Evolutionary conservation across 306 rosid species (phyloP).

Genomic region (Cajanus cajan): DNA sequence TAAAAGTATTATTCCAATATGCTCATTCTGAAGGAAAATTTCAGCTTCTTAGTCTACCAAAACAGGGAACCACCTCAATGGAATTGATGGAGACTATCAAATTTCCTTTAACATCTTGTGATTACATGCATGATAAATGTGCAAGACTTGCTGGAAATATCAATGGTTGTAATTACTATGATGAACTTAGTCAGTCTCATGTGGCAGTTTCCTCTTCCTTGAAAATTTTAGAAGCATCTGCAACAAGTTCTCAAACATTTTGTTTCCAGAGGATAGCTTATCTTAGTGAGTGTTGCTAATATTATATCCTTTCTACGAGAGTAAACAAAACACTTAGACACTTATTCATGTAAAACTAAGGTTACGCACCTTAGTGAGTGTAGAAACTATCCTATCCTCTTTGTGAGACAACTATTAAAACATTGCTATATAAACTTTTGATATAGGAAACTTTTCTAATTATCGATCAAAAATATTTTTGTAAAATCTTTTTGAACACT

Average conservation of each 20-base stretch:
- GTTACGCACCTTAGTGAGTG: too few relatives aligned
- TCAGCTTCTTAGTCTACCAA: constrained; percentile 35
- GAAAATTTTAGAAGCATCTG: constrained; percentile 44
- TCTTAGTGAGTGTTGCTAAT: too few relatives aligned
- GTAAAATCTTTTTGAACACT: too few relatives aligned
- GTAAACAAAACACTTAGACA: too few relatives aligned
- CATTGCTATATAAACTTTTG: too few relatives aligned
- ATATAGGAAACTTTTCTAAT: too few relatives aligned
- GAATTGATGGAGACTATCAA: constrained; percentile 36
- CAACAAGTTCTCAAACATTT: constrained; percentile 36
- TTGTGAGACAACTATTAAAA: too few relatives aligned
- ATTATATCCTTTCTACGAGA: too few relatives aligned
- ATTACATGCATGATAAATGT: constrained; percentile 28
- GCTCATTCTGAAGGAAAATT: constrained; percentile 47
- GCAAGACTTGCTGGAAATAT: constrained; percentile 17
- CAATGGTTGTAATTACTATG: constrained; percentile 16
- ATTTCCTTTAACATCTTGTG: constrained; percentile 12
- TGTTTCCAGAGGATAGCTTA: constrained; percentile 61
- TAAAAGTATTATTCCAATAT: constrained; percentile 39
- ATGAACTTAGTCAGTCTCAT: constrained; percentile 46
- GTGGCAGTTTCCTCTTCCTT: constrained; percentile 45
- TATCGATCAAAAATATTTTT: too few relatives aligned
- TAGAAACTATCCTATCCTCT: too few relatives aligned
- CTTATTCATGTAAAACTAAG: too few relatives aligned
- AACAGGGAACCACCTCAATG: constrained; percentile 34